Evolutionary conservation across 768 basidiomycete species (phyloP).

Genomic region (Guyanaporus albipodus): DNA sequence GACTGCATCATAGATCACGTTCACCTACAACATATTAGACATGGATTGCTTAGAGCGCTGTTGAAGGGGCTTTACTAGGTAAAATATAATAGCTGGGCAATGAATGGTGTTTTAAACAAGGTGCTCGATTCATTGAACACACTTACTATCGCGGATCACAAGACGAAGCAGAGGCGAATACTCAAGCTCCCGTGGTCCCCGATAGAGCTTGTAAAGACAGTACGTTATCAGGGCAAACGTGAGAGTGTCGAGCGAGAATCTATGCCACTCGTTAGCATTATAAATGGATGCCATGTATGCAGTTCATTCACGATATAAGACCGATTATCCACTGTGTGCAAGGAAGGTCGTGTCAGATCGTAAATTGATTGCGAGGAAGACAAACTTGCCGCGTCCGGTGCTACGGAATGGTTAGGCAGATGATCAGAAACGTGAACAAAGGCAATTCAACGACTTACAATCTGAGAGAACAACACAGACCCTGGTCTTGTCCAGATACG

Average conservation of each 20-base stretch:
- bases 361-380: not conserved
- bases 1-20: conserved; percentile 1
- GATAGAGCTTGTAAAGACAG: conserved; percentile 3
- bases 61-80: not conserved
- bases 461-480: not conserved
- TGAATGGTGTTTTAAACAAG: not conserved
- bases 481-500: not conserved
- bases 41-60: too few relatives aligned
- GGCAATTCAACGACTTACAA: not conserved
- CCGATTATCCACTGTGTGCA: conserved; percentile 3
- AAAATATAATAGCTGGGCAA: conserved; percentile 1
- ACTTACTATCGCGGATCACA: conserved; percentile 9
- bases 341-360: not conserved
- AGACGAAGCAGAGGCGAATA: conserved; percentile 3
- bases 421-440: not conserved
- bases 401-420: not conserved
- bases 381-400: not conserved
- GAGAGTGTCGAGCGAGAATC: not conserved
- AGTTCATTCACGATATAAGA: not conserved
- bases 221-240: conserved; percentile 1
- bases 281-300: not conserved
- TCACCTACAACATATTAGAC: not conserved
- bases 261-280: not conserved
- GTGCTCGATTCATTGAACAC: not conserved
- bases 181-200: not conserved